phyloP scores from a whole-genome alignment of 208 protist species.

The Herpetomonas tarakana region DNA sequence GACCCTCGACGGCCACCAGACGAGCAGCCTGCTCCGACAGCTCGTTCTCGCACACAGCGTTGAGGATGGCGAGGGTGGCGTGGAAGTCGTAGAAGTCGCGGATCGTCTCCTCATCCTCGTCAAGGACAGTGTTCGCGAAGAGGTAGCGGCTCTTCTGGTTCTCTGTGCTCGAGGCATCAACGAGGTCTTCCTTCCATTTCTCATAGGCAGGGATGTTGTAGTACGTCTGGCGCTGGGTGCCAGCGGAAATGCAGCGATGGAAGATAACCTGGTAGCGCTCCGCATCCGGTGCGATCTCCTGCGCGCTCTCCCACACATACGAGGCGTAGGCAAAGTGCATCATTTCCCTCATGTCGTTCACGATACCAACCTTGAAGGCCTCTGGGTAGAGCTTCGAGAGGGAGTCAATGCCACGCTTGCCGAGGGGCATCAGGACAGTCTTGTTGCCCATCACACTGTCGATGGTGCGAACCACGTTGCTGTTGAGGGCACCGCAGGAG shows the following conservation, averaged over 20 bases:
- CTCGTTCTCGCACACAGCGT: slow-evolving; percentile 88
- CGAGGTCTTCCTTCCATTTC: slow-evolving; percentile 75
- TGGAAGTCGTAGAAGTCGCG: slow-evolving; percentile 92
- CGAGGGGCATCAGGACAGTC: slow-evolving; percentile 71
- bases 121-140: slow-evolving; percentile 81
- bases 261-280: slow-evolving; percentile 81
- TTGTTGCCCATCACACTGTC: slow-evolving; percentile 52
- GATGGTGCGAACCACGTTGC: slow-evolving; percentile 64
- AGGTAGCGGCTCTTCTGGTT: slow-evolving; percentile 86
- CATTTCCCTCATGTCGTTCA: slow-evolving; percentile 89
- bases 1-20: slow-evolving; percentile 85
- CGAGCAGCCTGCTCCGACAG: slow-evolving; percentile 89
- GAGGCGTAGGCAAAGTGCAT: slow-evolving; percentile 89
- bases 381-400: slow-evolving; percentile 80
- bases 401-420: slow-evolving; percentile 84
- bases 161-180: slow-evolving; percentile 71
- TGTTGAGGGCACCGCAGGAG: slow-evolving; percentile 88
- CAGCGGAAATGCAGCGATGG: slow-evolving; percentile 82
- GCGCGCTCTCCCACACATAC: slow-evolving; percentile 79
- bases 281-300: slow-evolving; percentile 41
- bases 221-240: slow-evolving; percentile 69
- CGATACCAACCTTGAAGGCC: slow-evolving; percentile 72
- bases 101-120: slow-evolving; percentile 84
- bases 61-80: slow-evolving; percentile 74
- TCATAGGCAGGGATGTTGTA: slow-evolving; percentile 86